phyloP scores from a whole-genome alignment of 2,329 filamentous ascomycete species.

The Neonectria magnoliae region DNA sequence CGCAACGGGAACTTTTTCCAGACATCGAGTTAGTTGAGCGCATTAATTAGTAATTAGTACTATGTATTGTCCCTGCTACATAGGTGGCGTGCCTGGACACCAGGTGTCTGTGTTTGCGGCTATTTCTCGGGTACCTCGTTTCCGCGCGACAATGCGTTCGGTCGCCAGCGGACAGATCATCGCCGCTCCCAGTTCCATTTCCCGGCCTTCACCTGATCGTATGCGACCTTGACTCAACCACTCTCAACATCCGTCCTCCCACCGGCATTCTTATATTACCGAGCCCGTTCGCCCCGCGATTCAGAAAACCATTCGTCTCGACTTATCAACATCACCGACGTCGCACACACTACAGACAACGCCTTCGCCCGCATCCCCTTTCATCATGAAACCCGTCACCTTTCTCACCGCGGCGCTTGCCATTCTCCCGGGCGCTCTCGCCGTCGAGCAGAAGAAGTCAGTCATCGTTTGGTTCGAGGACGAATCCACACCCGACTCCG shows the following conservation, averaged over 20 bases:
- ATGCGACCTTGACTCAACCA: constrained; percentile 6
- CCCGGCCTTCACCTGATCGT: constrained; percentile 5
- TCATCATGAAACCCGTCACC: constrained; percentile 72
- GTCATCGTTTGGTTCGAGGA: constrained; percentile 83
- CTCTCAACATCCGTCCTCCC: not conserved
- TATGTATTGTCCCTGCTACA: not conserved
- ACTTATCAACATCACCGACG: not conserved
- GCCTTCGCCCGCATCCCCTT: constrained; percentile 7
- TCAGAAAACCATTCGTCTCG: not conserved
- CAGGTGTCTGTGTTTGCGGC: constrained; percentile 1
- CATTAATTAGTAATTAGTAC: not conserved
- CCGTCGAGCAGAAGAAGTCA: constrained; percentile 74
- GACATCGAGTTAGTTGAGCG: not conserved
- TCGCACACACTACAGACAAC: not conserved
- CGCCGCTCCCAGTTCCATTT: not conserved
- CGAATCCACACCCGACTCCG: constrained; percentile 68
- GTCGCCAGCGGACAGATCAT: constrained; percentile 6
- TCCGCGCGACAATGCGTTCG: constrained; percentile 14
- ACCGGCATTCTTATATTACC: not conserved
- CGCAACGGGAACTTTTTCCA: not conserved
- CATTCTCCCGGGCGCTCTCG: constrained; percentile 66
- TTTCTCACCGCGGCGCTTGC: constrained; percentile 66
- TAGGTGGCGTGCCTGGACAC: not conserved
- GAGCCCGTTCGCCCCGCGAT: not conserved
- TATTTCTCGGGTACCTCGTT: constrained; percentile 18